Evolutionary conservation across 2,329 filamentous ascomycete genomes (phyloP), one percentile per base, ranked within the genome.

Genomic region (Xylaria sp.): DNA sequence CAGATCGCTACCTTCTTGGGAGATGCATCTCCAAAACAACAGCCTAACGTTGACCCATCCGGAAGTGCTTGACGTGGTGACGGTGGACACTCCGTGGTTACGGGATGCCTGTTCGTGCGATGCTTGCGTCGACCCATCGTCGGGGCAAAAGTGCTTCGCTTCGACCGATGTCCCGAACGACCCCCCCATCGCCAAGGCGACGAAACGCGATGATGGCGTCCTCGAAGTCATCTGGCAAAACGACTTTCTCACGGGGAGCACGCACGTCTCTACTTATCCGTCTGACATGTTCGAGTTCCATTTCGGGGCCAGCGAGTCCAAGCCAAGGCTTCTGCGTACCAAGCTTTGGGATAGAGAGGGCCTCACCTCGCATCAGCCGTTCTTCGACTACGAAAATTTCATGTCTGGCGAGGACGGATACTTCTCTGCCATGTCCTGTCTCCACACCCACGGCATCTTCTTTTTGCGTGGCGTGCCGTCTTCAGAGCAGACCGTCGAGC

Each of bases 401-500:
- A 88, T 95, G 78, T 69, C 78, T 13, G 66, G 74, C 17, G 83
- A 83, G 44, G 65, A 71, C 0, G 76, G 76, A 0, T 85, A 96
- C 51, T 81, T 80, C 64, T 69, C 76, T 2, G 87, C 84, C 2
- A 75, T 96, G 48, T 71, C 76, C 11, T 79, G 86, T 46, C 76
- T 97, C 2, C 74, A 81, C 34, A 74, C 74, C 26, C 81, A 87
- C 46, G 94, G 94, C 0, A 75, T 97, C 0, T 74, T 96, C 16
- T 91, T 96, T 70, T 72, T 97, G 22, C 84, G 82, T 44, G 82
- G 84, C 56, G 87, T 96, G 5, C 92, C 93, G 0, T 76, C 85
- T 8, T 81, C 82, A 16, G 83, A 88, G 56, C 72, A 79, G 1
- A 80, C 85, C 4, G 88, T 97, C 4, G 79, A 83, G 38, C 74